Base-by-base conservation (phyloP, 2,329 filamentous ascomycete species). In the Aspergillus transmontanensis region DNA sequence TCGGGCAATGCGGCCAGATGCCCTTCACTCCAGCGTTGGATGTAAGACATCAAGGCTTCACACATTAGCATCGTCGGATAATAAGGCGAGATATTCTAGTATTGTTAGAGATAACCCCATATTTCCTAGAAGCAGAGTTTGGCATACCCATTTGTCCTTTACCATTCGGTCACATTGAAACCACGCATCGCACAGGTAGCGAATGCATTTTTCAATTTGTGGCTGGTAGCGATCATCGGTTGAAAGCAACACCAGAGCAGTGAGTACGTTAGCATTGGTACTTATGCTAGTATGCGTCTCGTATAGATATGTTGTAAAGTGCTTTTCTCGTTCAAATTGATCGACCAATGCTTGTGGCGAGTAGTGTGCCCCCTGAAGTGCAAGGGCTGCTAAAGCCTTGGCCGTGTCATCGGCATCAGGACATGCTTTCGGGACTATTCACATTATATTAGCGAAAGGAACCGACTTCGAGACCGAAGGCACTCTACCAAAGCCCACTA, bases 101-200 rank as follows among this genome's bases (percentile, higher is more conserved):
- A 30, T 54, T 51, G 51, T 45, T 45, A n/a, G 41, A 12, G 11
- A 10, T 1, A 34, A 11, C 3, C 11, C 32, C 32, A 5, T 12
- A 34, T 14, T 14, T 2, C 14, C 32, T 34, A 34, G 4, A 5
- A 34, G 4, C 11, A 34, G 4, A 34, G 32, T 34, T 34, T 12
- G 32, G 11, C 32, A 10, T 45, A 61, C 59, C 59, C 59, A 61
- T 61, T 61, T 61, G 26, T 61, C 59, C 4, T 51, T 26, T 10
- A 57, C 53, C 30, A 61, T 14, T 10, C 59, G 14, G 51, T 61
- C 45, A 16, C 26, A 57, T 9, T 30, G 19, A 10, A 48, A 57
- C 54, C 41, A 51, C 7, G 43, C 19, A 11, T 28, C 6, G 32
- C 53, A 61, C 2, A 61, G n/a, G 19, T 56, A 61, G 36, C 32